These are phyloP conservation scores for Inga laurina DNA, from an alignment of 306 rosid genomes.

Conservation along the genomic window DNA sequence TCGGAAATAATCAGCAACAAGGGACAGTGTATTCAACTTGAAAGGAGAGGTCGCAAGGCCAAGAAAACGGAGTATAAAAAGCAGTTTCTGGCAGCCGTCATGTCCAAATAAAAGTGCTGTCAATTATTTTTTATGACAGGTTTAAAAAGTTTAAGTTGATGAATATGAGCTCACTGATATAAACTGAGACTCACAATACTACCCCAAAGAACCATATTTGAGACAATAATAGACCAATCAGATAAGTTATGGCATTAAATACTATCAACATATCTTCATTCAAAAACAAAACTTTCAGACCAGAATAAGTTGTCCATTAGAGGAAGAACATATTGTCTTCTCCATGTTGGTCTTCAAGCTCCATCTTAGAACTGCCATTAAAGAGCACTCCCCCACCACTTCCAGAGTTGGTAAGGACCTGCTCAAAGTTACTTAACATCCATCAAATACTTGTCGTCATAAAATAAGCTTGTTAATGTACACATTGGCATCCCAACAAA, in stretches of 20 bases:
- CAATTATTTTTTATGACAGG: slow-evolving; percentile 16
- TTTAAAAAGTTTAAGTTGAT: slow-evolving; percentile 19
- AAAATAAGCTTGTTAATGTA: not conserved
- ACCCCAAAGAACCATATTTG: slow-evolving; percentile 2
- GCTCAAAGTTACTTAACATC: slow-evolving; percentile 37
- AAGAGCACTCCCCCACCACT: slow-evolving; percentile 64
- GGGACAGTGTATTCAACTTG: not conserved
- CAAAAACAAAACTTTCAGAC: slow-evolving; percentile 45
- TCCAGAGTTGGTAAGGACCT: slow-evolving; percentile 82
- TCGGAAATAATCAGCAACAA: not conserved
- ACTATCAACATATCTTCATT: slow-evolving; percentile 21
- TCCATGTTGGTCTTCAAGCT: slow-evolving; percentile 65
- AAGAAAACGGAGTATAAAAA: not conserved
- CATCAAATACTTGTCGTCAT: slow-evolving; percentile 1
- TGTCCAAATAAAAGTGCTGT: slow-evolving; percentile 26
- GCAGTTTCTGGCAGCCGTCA: not conserved
- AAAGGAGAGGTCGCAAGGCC: not conserved
- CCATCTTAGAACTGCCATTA: slow-evolving; percentile 75
- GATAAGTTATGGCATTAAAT: slow-evolving; percentile 11
- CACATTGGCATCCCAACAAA: slow-evolving; percentile 14
- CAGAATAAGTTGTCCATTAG: slow-evolving; percentile 76
- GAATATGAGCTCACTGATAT: slow-evolving; percentile 16
- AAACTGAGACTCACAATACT: slow-evolving; percentile 15
- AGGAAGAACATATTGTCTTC: slow-evolving; percentile 69
- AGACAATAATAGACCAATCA: slow-evolving; percentile 25